Evolutionary conservation across 2,329 filamentous ascomycete species (phyloP).

Genomic region (Coniochaeta sp.): DNA sequence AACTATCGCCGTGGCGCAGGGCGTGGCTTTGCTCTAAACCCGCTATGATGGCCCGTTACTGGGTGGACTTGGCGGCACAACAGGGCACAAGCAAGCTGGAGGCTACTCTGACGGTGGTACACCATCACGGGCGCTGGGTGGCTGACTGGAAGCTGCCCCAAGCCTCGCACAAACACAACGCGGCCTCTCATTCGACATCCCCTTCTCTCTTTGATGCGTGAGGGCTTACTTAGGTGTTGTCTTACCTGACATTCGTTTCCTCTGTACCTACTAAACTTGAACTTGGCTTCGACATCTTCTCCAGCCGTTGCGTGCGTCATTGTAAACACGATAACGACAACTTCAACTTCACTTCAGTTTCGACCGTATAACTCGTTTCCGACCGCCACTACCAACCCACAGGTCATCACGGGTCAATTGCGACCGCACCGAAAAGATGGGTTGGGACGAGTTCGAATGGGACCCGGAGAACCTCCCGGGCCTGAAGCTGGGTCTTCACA

Average conservation of each 20-base stretch:
- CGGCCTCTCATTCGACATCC: not conserved
- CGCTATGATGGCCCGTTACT: not conserved
- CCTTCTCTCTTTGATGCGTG: not conserved
- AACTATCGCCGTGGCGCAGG: not conserved
- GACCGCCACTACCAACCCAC: not conserved
- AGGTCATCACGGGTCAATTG: too few relatives aligned
- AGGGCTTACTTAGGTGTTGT: not conserved
- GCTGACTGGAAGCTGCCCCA: not conserved
- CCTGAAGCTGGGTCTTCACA: slow-evolving; percentile 51
- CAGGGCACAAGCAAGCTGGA: not conserved
- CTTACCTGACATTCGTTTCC: not conserved
- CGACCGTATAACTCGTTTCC: not conserved
- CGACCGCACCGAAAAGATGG: not conserved
- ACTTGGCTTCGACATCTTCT: not conserved
- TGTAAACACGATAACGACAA: not conserved
- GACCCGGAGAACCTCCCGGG: slow-evolving; percentile 46
- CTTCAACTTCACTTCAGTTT: not conserved
- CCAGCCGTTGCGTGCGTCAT: not conserved
- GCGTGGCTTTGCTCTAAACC: not conserved
- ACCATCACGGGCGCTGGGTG: not conserved
- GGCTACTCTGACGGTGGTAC: not conserved
- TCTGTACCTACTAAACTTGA: too few relatives aligned
- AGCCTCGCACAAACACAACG: not conserved
- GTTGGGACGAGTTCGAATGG: slow-evolving; percentile 33
- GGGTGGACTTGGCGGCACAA: not conserved